A percentile compares a stretch with the other conserved stretches of the same genome.
Conservation (phyloP, 768 basidiomycete species). For the Rhizopogon roseolus region DNA sequence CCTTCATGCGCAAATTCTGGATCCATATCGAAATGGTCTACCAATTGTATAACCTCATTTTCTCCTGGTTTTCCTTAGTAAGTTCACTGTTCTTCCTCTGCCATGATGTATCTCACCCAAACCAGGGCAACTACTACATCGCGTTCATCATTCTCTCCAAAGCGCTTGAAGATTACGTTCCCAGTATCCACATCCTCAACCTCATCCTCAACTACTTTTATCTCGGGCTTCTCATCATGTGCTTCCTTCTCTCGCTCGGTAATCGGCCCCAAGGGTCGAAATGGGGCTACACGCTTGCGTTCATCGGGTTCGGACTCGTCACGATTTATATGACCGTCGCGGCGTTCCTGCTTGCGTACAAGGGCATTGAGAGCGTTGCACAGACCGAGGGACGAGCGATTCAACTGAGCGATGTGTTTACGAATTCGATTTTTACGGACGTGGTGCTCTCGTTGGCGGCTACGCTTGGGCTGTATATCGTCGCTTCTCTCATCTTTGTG, state of each 20-base stretch:
- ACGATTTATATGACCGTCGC: conserved; percentile 96
- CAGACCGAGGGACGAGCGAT: conserved; percentile 41
- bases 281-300: conserved; percentile 79
- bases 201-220: conserved; percentile 82
- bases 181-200: conserved; percentile 69
- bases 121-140: conserved; percentile 85
- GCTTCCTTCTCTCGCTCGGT: conserved; percentile 84
- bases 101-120: neutral
- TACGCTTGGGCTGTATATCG: conserved; percentile 84
- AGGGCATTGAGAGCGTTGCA: conserved; percentile 65
- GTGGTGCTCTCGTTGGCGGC: conserved; percentile 83
- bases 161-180: conserved; percentile 62
- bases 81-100: conserved; percentile 16
- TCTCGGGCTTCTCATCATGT: conserved; percentile 79
- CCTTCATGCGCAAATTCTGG: conserved; percentile 83
- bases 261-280: conserved; percentile 91
- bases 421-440: conserved; percentile 78
- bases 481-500: conserved; percentile 82
- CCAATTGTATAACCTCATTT: conserved; percentile 85
- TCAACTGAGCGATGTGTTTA: conserved; percentile 56
- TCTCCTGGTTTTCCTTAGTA: conserved; percentile 87
- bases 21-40: conserved; percentile 94
- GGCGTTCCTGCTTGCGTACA: conserved; percentile 78
- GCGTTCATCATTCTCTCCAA: conserved; percentile 75
- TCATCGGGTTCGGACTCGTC: conserved; percentile 84